A percentile compares a stretch with the other conserved stretches of the same genome.
phyloP scores from a whole-genome alignment of 2,329 filamentous ascomycete genomes.

The Dactylellina cionopaga region DNA sequence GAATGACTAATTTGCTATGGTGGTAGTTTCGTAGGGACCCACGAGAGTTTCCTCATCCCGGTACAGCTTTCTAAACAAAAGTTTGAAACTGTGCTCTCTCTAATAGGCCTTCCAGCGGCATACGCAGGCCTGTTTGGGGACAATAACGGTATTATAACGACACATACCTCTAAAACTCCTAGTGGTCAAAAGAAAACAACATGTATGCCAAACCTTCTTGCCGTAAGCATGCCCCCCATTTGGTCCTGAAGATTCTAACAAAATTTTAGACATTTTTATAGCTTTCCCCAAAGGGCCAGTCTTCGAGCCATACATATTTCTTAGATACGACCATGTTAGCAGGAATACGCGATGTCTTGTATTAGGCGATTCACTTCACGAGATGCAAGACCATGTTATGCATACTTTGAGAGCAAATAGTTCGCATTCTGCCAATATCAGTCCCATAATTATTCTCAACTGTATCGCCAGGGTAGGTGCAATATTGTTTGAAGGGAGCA shows the following conservation, averaged over 20 bases:
- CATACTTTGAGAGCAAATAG: not conserved
- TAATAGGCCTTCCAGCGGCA: not conserved
- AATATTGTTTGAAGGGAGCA: not conserved
- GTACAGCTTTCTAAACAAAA: not conserved
- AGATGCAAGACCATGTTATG: not conserved
- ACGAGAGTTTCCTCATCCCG: not conserved
- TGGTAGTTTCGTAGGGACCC: not conserved
- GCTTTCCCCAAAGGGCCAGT: not conserved
- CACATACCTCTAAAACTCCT: not conserved
- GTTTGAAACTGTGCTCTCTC: not conserved
- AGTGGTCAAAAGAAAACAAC: not conserved
- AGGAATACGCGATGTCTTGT: not conserved
- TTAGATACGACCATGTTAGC: not conserved
- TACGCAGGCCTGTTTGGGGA: not conserved
- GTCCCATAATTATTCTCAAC: not conserved
- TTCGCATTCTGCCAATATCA: not conserved
- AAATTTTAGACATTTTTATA: not conserved
- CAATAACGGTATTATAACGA: slow-evolving; percentile 1
- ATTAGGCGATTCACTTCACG: not conserved
- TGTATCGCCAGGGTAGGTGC: not conserved
- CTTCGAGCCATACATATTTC: not conserved
- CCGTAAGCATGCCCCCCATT: not conserved
- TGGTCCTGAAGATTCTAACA: not conserved
- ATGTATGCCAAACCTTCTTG: not conserved
- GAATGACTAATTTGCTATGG: no score